Evolutionary conservation across 1,284 basidiomycete species (phyloP).

Genomic region (Termitomyces sp.): DNA sequence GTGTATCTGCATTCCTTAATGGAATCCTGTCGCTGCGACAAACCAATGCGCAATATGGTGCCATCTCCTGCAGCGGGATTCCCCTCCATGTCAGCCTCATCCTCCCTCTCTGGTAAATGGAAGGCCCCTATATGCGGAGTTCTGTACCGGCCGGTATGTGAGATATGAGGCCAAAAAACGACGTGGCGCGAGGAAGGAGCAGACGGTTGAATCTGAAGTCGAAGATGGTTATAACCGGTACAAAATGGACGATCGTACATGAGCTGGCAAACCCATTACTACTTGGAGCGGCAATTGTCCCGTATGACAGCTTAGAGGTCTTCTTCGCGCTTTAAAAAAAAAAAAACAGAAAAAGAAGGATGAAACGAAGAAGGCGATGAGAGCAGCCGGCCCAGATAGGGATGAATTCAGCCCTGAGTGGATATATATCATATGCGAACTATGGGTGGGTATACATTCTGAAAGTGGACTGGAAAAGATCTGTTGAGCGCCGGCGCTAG

Average conservation of each 20-base stretch:
- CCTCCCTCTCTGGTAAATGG: constrained; percentile 42
- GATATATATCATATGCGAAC: constrained; percentile 27
- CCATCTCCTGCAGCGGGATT: constrained; percentile 34
- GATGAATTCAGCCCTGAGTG: constrained; percentile 45
- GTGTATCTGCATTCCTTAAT: neutral
- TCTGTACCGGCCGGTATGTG: constrained; percentile 26
- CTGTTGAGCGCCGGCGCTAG: constrained; percentile 36
- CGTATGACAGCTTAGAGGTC: no score
- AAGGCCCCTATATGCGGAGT: constrained; percentile 25
- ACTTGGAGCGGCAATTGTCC: constrained; percentile 23
- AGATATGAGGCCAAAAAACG: constrained; percentile 36
- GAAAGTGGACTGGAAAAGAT: constrained; percentile 36
- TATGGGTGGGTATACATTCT: constrained; percentile 34
- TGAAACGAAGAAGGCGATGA: constrained; percentile 49
- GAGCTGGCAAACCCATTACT: constrained; percentile 42
- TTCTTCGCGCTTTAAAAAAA: constrained; percentile 41
- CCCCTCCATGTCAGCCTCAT: constrained; percentile 31
- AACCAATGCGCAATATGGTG: constrained; percentile 16
- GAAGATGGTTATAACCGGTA: constrained; percentile 46
- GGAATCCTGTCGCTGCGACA: neutral
- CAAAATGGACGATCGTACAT: constrained; percentile 49
- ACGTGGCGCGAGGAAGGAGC: constrained; percentile 42
- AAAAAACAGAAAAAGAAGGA: constrained; percentile 48
- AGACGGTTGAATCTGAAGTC: constrained; percentile 59
- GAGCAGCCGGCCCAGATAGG: constrained; percentile 48